Evolutionary conservation across 2,329 filamentous ascomycete species (phyloP).

Genomic region (Curvularia lunata): DNA sequence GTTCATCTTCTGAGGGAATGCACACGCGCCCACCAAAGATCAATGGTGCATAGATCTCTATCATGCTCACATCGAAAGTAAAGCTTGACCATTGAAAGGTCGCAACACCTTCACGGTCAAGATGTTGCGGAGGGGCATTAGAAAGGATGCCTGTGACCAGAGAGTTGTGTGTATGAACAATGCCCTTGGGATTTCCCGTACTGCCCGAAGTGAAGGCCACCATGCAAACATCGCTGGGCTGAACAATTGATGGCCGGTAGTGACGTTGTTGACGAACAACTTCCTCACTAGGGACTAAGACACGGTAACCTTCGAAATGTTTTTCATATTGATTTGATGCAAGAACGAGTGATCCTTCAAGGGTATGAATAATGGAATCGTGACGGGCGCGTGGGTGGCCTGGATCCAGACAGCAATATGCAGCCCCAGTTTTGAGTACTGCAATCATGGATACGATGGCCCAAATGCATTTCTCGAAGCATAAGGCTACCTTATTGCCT

Average conservation of each 20-base stretch:
- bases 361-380: neutral
- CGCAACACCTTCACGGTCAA: neutral
- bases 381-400: neutral
- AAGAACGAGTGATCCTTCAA: neutral
- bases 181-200: slow-evolving; percentile 62
- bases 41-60: slow-evolving; percentile 59
- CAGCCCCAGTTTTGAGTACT: neutral
- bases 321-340: neutral
- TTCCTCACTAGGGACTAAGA: neutral
- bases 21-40: slow-evolving; percentile 56
- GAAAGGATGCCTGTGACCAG: neutral
- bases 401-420: neutral
- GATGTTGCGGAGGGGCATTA: neutral
- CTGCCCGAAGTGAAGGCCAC: slow-evolving; percentile 65
- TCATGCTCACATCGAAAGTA: slow-evolving; percentile 59
- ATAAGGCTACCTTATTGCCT: neutral
- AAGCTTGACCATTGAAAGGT: slow-evolving; percentile 49
- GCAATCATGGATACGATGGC: neutral
- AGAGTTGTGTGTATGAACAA: slow-evolving; percentile 64
- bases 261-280: neutral
- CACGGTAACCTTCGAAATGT: neutral
- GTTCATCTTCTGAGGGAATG: slow-evolving; percentile 55
- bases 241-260: neutral
- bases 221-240: neutral
- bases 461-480: slow-evolving; percentile 1